Evolutionary conservation across 345 rosid species (phyloP), one percentile per base, ranked within the genome.

Genomic region (Pistacia integerrima): DNA sequence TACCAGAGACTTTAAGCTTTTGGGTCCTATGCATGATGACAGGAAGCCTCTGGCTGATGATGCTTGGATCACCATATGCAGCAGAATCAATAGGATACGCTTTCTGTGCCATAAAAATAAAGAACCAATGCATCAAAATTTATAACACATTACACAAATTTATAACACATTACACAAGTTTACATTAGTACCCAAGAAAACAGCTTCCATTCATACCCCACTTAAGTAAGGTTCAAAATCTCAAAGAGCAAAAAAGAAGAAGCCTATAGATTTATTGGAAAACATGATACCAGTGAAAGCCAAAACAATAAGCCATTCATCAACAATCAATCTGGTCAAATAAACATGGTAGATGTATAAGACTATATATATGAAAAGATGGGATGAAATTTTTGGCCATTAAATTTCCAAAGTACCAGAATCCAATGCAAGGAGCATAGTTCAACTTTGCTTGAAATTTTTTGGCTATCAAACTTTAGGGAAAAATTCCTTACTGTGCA

Each of bases 21-120:
- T 91, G 93, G 70, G 90, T 89, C 81, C 77, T 86, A 57, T 86
- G 88, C 88, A 85, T 88, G 83, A 92, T 70, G 75, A 91, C 86
- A 12, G 97, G 97, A 76, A 93, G 97, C 87, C 90, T 93, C 84
- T 93, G 92, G 80, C 93, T 87, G 80, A 93, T 88, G 79, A 80
- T 76, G 84, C 95, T 90, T 52, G 98, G 99, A 86, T 94, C 99
- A 78, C 87, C 80, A 69, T 90, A 91, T 35, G 90, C 83, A 62
- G 95, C 92, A 83, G 94, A 74, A 82, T 92, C 97, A 74, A 83
- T 78, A 65, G 97, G 92, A 82, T 91, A 86, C 66, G 97, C 99
- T 85, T 87, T 91, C 99, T 96, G 95, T 91, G 84, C 70, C 80
- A 84, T 78, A 38, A 48, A 78, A 72, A 49, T 41, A 61, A 38